Base-by-base conservation (phyloP, 352 stramenopile genomes). In the Peronospora farinosa region DNA sequence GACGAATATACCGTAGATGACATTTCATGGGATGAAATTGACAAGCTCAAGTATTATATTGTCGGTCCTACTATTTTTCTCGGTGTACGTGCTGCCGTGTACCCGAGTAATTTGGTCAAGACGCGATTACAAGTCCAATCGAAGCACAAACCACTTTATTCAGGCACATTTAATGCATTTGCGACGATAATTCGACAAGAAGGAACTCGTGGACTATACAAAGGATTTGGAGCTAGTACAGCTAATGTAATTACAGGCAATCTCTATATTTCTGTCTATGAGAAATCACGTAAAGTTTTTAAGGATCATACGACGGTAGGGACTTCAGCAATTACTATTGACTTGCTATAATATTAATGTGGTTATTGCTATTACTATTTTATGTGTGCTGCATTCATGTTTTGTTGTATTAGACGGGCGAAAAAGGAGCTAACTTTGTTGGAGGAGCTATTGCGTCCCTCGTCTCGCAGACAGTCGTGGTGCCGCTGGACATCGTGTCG, bases 241-340 rank as follows among this genome's bases (percentile, higher is more conserved):
- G 78, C 81, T 47, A 94, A 92, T 54, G 78, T 95, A 17, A 46
- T 92, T 38, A 90, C 78, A 3, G 85, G 85, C 16, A 93, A 95
- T 51, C 50, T 95, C n/a, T 95, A 95, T 66, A 93, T 95, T 33
- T 90, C 77, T 12, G 66, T 94, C 17, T 95, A 94, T 51, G 85
- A 94, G 46, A 77, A 91, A 41, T 74, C 78, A 28, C 78, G 82
- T 49, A 87, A 92, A 53, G 51, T 82, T 7, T 81, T 78, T 21
- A 58, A 83, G 32, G 66, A 85, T 33, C 57, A 74, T 49, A 78
- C 74, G 9, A 68, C 67, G 42, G 72, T 87, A 52, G 8, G 19
- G 21, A 33, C 3, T 9, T 2, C 25, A 21, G 13, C 4, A 12
- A 36, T 40, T 42, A 15, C 41, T 36, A 12, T 0, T 37, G 31